Conservation (phyloP, 2,329 filamentous ascomycete species). For the Phyllosticta citribraziliensis region DNA sequence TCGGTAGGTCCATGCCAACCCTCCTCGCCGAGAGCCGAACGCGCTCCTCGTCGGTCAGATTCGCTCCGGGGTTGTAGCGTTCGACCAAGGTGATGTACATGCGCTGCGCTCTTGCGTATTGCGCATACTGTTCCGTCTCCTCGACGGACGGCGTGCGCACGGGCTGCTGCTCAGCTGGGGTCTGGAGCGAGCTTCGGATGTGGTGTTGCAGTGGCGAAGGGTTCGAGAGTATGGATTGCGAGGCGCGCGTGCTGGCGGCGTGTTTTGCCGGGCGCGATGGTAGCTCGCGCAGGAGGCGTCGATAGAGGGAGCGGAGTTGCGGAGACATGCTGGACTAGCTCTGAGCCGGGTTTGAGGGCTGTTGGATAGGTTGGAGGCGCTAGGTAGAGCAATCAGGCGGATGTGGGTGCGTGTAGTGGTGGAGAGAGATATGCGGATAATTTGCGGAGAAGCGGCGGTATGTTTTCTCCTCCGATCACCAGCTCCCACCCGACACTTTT, state of each 20-base stretch:
- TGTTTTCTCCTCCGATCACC: slow-evolving; percentile 8
- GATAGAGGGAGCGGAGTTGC: slow-evolving; percentile 69
- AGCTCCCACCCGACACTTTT: neutral
- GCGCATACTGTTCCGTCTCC: slow-evolving; percentile 68
- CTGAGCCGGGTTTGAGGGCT: neutral
- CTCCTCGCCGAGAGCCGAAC: slow-evolving; percentile 73
- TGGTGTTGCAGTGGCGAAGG: slow-evolving; percentile 61
- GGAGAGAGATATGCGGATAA: slow-evolving; percentile 18
- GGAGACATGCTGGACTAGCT: slow-evolving; percentile 32
- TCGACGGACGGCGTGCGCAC: slow-evolving; percentile 14
- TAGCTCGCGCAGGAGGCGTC: slow-evolving; percentile 78
- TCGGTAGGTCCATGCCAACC: slow-evolving; percentile 82
- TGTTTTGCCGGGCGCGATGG: slow-evolving; percentile 47
- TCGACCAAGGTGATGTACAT: slow-evolving; percentile 73
- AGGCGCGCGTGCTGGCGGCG: slow-evolving; percentile 23
- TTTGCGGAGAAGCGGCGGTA: slow-evolving; percentile 11
- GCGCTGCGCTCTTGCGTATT: slow-evolving; percentile 77
- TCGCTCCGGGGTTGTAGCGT: slow-evolving; percentile 88
- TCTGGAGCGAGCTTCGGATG: slow-evolving; percentile 55
- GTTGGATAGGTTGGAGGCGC: neutral
- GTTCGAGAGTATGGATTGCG: slow-evolving; percentile 34
- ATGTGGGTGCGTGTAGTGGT: neutral
- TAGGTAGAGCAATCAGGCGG: neutral
- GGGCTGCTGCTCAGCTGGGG: slow-evolving; percentile 9
- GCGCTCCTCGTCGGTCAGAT: slow-evolving; percentile 74